phyloP scores from a whole-genome alignment of 2,329 filamentous ascomycete genomes.

The Phaeoacremonium minimum region DNA sequence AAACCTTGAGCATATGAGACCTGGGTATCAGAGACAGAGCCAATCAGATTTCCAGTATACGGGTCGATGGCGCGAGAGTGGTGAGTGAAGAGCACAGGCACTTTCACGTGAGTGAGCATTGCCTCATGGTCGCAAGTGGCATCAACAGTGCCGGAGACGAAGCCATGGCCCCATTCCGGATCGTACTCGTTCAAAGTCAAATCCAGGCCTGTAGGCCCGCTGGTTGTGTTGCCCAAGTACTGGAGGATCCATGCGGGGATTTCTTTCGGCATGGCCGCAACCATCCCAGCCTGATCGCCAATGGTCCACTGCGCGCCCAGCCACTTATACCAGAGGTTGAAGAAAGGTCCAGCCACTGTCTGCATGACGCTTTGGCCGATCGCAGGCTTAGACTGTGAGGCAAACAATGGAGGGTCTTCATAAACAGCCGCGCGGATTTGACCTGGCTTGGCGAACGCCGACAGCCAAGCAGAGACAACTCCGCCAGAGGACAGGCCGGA shows the following conservation, averaged over 20 bases:
- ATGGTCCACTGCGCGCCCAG: constrained; percentile 12
- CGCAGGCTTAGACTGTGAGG: constrained; percentile 9
- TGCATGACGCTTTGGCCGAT: constrained; percentile 9
- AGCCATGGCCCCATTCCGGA: constrained; percentile 9
- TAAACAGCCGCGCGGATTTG: constrained; percentile 10
- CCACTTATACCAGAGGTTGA: constrained; percentile 12
- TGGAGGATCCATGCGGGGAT: constrained; percentile 8
- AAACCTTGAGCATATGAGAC: constrained; percentile 7
- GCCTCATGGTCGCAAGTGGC: constrained; percentile 10
- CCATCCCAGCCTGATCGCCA: constrained; percentile 9
- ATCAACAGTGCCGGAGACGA: constrained; percentile 7
- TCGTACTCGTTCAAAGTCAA: constrained; percentile 10
- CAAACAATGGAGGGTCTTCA: constrained; percentile 12
- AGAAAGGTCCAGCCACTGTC: constrained; percentile 9
- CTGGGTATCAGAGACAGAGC: constrained; percentile 7
- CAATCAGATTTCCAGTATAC: constrained; percentile 5
- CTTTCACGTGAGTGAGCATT: constrained; percentile 12
- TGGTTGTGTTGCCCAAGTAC: constrained; percentile 7
- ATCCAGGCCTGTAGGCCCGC: constrained; percentile 3
- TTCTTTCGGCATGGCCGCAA: constrained; percentile 8
- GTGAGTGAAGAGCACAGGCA: constrained; percentile 11
- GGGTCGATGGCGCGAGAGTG: constrained; percentile 9
- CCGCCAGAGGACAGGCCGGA: constrained; percentile 11
- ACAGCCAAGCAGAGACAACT: constrained; percentile 11
- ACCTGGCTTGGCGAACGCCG: constrained; percentile 11